Evolutionary conservation across 345 rosid genomes (phyloP), one percentile per base, ranked within the genome.

Genomic region (Anastatica hierochuntica): DNA sequence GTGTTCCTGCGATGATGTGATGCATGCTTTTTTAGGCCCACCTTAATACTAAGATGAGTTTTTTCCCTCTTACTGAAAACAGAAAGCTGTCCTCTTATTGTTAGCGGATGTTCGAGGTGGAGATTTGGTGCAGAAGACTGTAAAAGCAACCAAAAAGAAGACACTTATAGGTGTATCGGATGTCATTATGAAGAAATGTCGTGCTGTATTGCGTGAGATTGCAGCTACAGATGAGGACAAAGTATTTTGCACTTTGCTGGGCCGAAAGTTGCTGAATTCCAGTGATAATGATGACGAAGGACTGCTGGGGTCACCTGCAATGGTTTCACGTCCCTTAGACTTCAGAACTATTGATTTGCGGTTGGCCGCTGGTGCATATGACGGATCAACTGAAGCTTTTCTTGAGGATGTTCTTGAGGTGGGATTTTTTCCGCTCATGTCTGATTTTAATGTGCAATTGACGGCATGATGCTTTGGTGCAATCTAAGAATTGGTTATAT

Each of bases 51-150:
- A 31, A 48, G 27, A 56, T 24, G 31, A 15, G 5, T 51, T 39
- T 20, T 38, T 16, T 45, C 8, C 10, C 26, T 47, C 14, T 77
- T 55, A 60, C 79, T 69, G 79, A 70, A 62, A 55, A 62, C 98
- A 92, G 98, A 92, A 88, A 92, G 96, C 96, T 68, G 96, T 88
- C 71, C 81, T 92, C 67, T 77, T 88, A 29, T 88, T 92, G 76
- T 79, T 92, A 46, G 88, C 79, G 15, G 88, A 88, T 68, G 57
- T 83, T 62, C 55, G 41, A 27, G 67, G 49, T 60, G 80, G 82
- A 62, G 74, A 67, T 63, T 38, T 66, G 66, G 75, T 58, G 39
- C 77, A 71, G 62, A 75, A 66, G 56, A 55, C 76, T 38, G 81
- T 72, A 2, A 74, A 79, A 67, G 77, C 52, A 75, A 65, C 66